These are phyloP conservation scores for Wakefieldia striispora DNA, from an alignment of 768 basidiomycete genomes.

Conservation along the genomic window DNA sequence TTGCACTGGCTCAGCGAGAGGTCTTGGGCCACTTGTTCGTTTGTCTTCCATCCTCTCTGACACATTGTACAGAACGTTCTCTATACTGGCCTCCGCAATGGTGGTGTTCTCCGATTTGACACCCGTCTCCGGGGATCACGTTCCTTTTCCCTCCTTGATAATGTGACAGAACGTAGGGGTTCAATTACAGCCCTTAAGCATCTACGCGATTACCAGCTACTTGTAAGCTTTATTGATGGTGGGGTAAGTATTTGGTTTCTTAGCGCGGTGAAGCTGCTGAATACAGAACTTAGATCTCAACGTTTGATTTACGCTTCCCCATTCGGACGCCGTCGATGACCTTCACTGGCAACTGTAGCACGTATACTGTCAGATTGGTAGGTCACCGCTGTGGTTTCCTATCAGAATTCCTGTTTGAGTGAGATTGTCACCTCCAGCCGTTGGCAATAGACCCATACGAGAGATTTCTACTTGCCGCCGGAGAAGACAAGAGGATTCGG, in stretches of 20 bases:
- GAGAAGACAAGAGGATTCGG: constrained; percentile 61
- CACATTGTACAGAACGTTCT: constrained; percentile 40
- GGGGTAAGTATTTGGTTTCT: constrained; percentile 39
- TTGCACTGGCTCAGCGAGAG: constrained; percentile 52
- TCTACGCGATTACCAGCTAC: constrained; percentile 49
- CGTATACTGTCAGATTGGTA: constrained; percentile 51
- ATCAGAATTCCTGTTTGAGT: neutral
- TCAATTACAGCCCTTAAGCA: constrained; percentile 55
- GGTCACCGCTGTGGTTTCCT: constrained; percentile 18
- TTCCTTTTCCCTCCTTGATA: constrained; percentile 41
- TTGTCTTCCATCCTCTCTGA: neutral
- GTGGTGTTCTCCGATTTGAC: constrained; percentile 57
- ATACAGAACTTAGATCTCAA: constrained; percentile 45
- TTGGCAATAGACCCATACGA: constrained; percentile 55
- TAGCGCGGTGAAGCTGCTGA: neutral
- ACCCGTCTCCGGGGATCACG: constrained; percentile 40
- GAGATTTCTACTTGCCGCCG: constrained; percentile 65
- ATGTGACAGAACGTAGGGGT: constrained; percentile 33
- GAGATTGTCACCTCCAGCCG: constrained; percentile 46
- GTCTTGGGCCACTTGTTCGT: constrained; percentile 31
- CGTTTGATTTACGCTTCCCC: constrained; percentile 62
- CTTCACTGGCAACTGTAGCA: constrained; percentile 60
- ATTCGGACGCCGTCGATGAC: constrained; percentile 41
- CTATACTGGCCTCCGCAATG: constrained; percentile 61
- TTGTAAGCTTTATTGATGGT: constrained; percentile 60